phyloP scores from a whole-genome alignment of 2,329 filamentous ascomycete species.

The Fusarium protoensiforme region DNA sequence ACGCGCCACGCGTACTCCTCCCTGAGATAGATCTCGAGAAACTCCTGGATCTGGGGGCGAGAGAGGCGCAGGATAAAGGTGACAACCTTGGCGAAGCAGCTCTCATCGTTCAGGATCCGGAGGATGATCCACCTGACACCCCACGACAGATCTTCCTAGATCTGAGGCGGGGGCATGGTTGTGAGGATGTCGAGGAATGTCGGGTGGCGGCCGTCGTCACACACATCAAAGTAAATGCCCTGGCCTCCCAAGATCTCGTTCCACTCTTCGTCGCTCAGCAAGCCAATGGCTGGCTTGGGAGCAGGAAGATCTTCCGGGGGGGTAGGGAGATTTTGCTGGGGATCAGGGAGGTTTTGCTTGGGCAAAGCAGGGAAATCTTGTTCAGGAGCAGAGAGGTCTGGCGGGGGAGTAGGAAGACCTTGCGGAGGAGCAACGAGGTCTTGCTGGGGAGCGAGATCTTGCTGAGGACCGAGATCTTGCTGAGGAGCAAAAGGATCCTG shows the following conservation, averaged over 20 bases:
- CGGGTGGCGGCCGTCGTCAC: neutral
- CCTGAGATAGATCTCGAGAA: slow-evolving; percentile 36
- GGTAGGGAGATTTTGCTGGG: neutral
- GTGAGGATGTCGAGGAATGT: slow-evolving; percentile 10
- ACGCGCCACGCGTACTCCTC: slow-evolving; percentile 30
- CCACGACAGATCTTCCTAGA: slow-evolving; percentile 40
- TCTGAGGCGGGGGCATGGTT: neutral
- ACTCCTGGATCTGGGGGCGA: slow-evolving; percentile 33
- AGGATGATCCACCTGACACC: slow-evolving; percentile 43
- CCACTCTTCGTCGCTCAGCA: neutral
- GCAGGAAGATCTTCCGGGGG: neutral
- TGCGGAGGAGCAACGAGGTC: neutral
- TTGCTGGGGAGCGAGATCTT: no score
- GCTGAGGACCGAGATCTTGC: no score
- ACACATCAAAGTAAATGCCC: neutral
- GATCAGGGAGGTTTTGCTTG: neutral
- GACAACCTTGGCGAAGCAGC: slow-evolving; percentile 34
- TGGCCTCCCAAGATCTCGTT: neutral
- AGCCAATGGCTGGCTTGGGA: neutral
- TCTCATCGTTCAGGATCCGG: slow-evolving; percentile 27
- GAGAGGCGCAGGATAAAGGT: slow-evolving; percentile 31
- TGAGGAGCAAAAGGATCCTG: neutral
- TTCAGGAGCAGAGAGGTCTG: neutral
- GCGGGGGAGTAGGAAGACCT: neutral
- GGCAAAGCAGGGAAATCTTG: neutral